A percentile compares a stretch with the other conserved stretches of the same genome.
These are phyloP conservation scores for Aspergillus ibericus DNA, from an alignment of 2,329 filamentous ascomycete genomes.

Conservation along the genomic window DNA sequence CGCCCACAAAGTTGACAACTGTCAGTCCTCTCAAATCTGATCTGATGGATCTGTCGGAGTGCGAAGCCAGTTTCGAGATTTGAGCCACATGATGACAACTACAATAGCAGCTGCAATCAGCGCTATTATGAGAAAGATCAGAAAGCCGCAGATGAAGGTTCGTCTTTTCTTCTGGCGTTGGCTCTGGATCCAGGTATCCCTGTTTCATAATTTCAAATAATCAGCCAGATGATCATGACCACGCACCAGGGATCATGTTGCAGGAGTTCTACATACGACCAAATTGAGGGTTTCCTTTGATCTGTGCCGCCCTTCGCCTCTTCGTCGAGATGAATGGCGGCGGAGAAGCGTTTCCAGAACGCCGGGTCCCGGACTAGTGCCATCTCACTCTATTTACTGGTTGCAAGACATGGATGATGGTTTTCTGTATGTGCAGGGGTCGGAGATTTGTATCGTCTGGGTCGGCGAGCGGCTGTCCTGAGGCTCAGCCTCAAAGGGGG, in stretches of 20 bases:
- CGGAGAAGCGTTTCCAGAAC: conserved; percentile 62
- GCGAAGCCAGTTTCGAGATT: conserved; percentile 36
- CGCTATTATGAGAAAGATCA: conserved; percentile 31
- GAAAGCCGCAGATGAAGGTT: conserved; percentile 46
- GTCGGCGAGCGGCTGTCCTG: background rate
- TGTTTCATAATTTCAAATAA: conserved; percentile 22
- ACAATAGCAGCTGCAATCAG: conserved; percentile 47
- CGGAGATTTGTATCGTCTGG: background rate
- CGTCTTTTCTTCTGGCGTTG: conserved; percentile 52
- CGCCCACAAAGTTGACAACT: background rate
- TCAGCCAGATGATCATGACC: background rate
- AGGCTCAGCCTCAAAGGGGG: background rate
- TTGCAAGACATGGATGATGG: background rate
- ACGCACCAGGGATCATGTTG: background rate
- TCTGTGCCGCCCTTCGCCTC: conserved; percentile 33
- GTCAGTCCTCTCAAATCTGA: background rate
- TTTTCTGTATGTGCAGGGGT: background rate
- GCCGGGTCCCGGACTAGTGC: conserved; percentile 56
- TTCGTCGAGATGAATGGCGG: conserved; percentile 59
- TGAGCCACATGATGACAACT: conserved; percentile 47
- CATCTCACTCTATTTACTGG: conserved; percentile 33
- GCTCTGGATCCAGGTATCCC: conserved; percentile 55
- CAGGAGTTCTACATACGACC: conserved; percentile 23
- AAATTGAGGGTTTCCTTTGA: conserved; percentile 18
- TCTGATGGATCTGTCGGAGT: background rate